Base-by-base conservation (phyloP, 257 asterid species). In the Fraxinus pennsylvanica region DNA sequence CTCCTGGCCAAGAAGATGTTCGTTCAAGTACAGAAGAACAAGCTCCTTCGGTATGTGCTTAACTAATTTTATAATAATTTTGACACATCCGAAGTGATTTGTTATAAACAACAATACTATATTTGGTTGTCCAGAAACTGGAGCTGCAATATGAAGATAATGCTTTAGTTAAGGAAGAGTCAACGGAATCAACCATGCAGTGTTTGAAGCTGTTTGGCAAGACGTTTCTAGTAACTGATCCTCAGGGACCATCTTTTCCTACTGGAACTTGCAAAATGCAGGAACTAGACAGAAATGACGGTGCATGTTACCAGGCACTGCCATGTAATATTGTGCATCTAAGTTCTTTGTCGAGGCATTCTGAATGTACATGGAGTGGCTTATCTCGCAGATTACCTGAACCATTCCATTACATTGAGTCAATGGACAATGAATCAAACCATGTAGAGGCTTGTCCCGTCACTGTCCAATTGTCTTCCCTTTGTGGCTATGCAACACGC, bases 141-240 rank as follows among this genome's bases (percentile, higher is more conserved):
- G 93, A 87, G 73, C 74, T 84, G 77, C 83, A 87, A 17, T 78
- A 88, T 0, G 84, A 76, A 82, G 89, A 85, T 36, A 59, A 71
- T 17, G 73, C 74, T 78, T 84, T 71, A 25, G 70, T 57, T 15
- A 78, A 80, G 73, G 92, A 89, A 83, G 88, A 84, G 32, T 84
- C 87, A 1, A 82, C 71, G 0, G 93, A 87, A 72, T 80, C 92
- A 67, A 77, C 90, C 22, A 79, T 79, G 0, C 94, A 83, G 76
- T 74, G 85, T 83, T 81, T 95, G 84, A 95, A 93, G 89, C 90
- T 95, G 27, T 95, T 95, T 52, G 98, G 99, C 14, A 88, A 90
- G 92, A 95, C 94, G 0, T 86, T 95, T 21, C 59, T 86, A 73
- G 85, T 93, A 15, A 74, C 78, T 27, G 88, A 90, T 52, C 80